phyloP scores from a whole-genome alignment of 1,284 basidiomycete genomes.

The Malassezia sp. region DNA sequence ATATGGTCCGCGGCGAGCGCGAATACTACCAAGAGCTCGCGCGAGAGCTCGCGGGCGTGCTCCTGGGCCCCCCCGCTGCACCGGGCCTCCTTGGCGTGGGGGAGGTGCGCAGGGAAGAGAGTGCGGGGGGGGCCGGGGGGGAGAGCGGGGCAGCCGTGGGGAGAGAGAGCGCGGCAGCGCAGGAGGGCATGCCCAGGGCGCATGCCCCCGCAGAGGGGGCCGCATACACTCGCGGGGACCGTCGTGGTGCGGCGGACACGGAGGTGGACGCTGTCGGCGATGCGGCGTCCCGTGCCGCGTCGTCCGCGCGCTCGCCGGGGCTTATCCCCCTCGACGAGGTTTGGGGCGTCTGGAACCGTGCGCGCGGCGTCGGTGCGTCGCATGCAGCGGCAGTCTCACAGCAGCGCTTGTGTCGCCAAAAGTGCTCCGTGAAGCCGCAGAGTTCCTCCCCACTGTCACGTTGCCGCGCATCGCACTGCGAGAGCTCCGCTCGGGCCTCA shows the following conservation, averaged over 20 bases:
- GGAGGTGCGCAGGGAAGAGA: slow-evolving; percentile 46
- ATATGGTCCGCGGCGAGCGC: slow-evolving; percentile 75
- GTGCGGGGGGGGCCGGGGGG: slow-evolving; percentile 33
- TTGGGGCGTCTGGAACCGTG: slow-evolving; percentile 95
- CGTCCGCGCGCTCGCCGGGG: slow-evolving; percentile 7
- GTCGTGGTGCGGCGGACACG: not conserved
- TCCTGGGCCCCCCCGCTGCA: slow-evolving; percentile 52
- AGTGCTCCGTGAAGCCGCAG: slow-evolving; percentile 63
- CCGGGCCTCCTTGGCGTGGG: slow-evolving; percentile 44
- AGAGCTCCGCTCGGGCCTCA: slow-evolving; percentile 61
- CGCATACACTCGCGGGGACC: no score
- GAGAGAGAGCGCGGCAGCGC: no score
- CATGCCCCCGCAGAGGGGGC: no score
- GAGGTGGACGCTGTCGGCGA: not conserved
- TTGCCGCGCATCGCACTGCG: slow-evolving; percentile 59
- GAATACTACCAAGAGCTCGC: slow-evolving; percentile 72
- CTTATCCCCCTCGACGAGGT: slow-evolving; percentile 81
- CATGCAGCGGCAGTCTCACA: no score
- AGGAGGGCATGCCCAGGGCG: no score
- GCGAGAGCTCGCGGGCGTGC: slow-evolving; percentile 64
- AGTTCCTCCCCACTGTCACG: slow-evolving; percentile 60
- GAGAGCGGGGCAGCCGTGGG: slow-evolving; percentile 9
- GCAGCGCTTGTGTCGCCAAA: slow-evolving; percentile 74
- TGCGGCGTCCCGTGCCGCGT: not conserved
- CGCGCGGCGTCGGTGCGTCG: slow-evolving; percentile 77